A percentile compares a stretch with the other conserved stretches of the same genome.
Evolutionary conservation across 139 green algal species (phyloP).

Genomic region (Chlorella sp.): DNA sequence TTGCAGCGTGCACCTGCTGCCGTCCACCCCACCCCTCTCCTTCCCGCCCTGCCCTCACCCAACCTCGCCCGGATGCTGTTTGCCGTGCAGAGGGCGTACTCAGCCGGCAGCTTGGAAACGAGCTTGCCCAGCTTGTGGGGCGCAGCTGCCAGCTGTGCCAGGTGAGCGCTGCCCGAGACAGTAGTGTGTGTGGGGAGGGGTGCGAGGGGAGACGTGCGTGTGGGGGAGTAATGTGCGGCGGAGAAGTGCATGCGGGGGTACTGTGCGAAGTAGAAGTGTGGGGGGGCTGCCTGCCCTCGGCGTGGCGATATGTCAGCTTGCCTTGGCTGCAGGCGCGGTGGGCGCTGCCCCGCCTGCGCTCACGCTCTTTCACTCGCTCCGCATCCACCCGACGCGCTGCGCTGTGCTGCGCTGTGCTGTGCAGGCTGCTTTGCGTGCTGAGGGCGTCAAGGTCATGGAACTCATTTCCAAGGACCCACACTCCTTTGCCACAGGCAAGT

Average conservation of each 20-base stretch:
- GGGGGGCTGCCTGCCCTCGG: not conserved
- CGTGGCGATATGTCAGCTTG: not conserved
- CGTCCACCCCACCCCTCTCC: not conserved
- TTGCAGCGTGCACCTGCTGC: not conserved
- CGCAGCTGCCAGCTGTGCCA: constrained; percentile 54
- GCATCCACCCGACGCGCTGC: too few relatives aligned
- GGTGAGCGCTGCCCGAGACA: not conserved
- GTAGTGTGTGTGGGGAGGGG: too few relatives aligned
- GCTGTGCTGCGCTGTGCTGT: too few relatives aligned
- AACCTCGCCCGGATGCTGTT: not conserved
- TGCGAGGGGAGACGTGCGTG: too few relatives aligned
- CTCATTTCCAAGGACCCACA: constrained; percentile 36
- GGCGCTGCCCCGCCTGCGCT: not conserved
- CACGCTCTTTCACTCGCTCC: too few relatives aligned
- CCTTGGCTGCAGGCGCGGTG: not conserved
- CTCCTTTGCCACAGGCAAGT: not conserved
- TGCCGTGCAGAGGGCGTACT: constrained; percentile 7
- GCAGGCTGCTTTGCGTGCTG: constrained; percentile 41
- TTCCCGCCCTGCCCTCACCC: not conserved
- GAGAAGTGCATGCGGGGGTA: too few relatives aligned
- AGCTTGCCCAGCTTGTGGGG: constrained; percentile 39
- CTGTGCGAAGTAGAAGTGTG: too few relatives aligned
- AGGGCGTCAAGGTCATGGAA: constrained; percentile 44
- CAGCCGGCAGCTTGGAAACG: not conserved
- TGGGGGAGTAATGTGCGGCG: too few relatives aligned